Evolutionary conservation across 1,284 basidiomycete genomes (phyloP).

Genomic region (Xerocomus nothofagi): DNA sequence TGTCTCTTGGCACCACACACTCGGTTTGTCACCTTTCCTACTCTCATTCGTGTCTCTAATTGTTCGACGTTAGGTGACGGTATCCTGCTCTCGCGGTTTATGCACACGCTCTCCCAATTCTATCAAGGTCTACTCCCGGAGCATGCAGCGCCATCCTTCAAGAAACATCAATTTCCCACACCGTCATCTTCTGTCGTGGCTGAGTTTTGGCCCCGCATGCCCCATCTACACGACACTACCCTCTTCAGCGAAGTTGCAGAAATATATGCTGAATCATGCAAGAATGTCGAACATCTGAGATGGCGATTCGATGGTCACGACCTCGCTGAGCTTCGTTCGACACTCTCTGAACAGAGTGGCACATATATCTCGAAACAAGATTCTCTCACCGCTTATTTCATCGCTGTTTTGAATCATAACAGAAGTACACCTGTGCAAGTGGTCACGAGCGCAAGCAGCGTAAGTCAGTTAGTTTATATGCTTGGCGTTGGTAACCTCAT

Average conservation of each 20-base stretch:
- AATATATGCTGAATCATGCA: slow-evolving; percentile 12
- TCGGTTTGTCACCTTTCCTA: slow-evolving; percentile 10
- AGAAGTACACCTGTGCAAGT: slow-evolving; percentile 4
- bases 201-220: slow-evolving; percentile 17
- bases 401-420: slow-evolving; percentile 24
- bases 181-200: slow-evolving; percentile 3
- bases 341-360: slow-evolving; percentile 7
- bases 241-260: slow-evolving; percentile 16
- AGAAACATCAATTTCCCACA: slow-evolving; percentile 20
- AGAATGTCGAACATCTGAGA: slow-evolving; percentile 15
- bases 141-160: slow-evolving; percentile 21
- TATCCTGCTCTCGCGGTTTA: slow-evolving; percentile 29
- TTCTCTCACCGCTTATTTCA: slow-evolving; percentile 35
- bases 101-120: slow-evolving; percentile 28
- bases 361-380: slow-evolving; percentile 31
- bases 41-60: slow-evolving; percentile 1
- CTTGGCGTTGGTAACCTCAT: background rate
- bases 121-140: slow-evolving; percentile 22
- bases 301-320: slow-evolving; percentile 22
- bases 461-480: slow-evolving; percentile 22
- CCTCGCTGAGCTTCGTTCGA: slow-evolving; percentile 17
- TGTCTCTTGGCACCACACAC: slow-evolving; percentile 36
- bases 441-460: slow-evolving; percentile 33
- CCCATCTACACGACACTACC: slow-evolving; percentile 20
- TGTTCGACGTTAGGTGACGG: slow-evolving; percentile 29